Percentiles rank a stretch among this genome's conserved stretches.
Evolutionary conservation across 2,329 filamentous ascomycete genomes (phyloP).

Genomic region (Fusarium sp.): DNA sequence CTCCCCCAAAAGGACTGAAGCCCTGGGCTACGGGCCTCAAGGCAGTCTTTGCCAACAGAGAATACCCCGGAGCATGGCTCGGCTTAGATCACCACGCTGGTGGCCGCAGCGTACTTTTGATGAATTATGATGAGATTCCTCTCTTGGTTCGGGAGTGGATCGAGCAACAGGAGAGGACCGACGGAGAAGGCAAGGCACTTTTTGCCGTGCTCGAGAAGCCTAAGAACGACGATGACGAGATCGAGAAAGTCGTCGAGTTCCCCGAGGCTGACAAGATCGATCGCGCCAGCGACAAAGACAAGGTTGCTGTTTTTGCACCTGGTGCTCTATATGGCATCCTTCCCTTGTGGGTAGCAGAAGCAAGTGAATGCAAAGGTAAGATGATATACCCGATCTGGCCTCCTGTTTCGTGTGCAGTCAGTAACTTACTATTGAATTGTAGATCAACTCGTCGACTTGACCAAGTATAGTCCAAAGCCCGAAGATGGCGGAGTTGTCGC

Average conservation of each 20-base stretch:
- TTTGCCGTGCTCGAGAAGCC: constrained; percentile 57
- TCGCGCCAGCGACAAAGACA: constrained; percentile 48
- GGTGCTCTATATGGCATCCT: constrained; percentile 62
- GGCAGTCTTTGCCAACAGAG: constrained; percentile 52
- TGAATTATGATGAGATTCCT: constrained; percentile 59
- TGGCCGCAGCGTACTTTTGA: constrained; percentile 59
- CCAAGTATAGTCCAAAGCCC: constrained; percentile 45
- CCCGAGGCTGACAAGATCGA: constrained; percentile 43
- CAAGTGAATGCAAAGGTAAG: constrained; percentile 57
- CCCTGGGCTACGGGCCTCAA: constrained; percentile 56
- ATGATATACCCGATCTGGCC: constrained; percentile 28
- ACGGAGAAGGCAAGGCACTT: constrained; percentile 52
- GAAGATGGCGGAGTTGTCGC: constrained; percentile 45
- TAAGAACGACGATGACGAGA: constrained; percentile 52
- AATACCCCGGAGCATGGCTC: constrained; percentile 64
- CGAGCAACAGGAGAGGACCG: constrained; percentile 54
- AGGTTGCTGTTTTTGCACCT: constrained; percentile 63
- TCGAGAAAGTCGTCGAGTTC: constrained; percentile 53
- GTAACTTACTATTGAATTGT: constrained; percentile 7
- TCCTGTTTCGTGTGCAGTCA: background rate
- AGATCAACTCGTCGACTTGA: constrained; percentile 47
- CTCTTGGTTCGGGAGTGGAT: constrained; percentile 60
- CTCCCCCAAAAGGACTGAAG: constrained; percentile 53
- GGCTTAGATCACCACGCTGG: constrained; percentile 64
- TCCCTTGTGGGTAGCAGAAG: constrained; percentile 61